These are phyloP conservation scores for Psilocybe azurescens DNA, from an alignment of 768 basidiomycete species.

Conservation along the genomic window DNA sequence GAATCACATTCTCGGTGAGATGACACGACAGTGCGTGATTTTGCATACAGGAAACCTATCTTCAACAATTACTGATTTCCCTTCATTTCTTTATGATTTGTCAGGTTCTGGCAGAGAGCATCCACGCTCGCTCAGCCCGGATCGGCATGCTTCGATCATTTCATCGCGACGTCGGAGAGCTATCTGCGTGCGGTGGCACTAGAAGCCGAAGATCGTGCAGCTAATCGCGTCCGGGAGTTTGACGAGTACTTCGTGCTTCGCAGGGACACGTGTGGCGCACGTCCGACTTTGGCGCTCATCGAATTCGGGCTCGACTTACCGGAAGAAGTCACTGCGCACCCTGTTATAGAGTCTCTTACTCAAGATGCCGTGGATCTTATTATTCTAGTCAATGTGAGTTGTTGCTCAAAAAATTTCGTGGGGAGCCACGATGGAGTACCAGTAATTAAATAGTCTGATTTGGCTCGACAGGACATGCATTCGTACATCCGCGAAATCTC, in stretches of 20 bases:
- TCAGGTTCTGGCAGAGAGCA: constrained; percentile 29
- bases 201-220: constrained; percentile 48
- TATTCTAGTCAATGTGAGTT: constrained; percentile 34
- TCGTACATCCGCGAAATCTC: constrained; percentile 47
- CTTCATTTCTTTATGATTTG: background rate
- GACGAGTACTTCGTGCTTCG: constrained; percentile 59
- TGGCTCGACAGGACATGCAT: constrained; percentile 37
- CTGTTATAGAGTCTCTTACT: constrained; percentile 48
- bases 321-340: constrained; percentile 57
- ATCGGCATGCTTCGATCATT: constrained; percentile 27
- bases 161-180: constrained; percentile 42
- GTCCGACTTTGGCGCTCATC: constrained; percentile 54
- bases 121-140: constrained; percentile 12
- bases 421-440: too few relatives aligned
- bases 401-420: too few relatives aligned
- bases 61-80: background rate
- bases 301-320: constrained; percentile 65
- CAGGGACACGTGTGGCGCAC: constrained; percentile 58
- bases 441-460: too few relatives aligned
- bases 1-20: constrained; percentile 40
- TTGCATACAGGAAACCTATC: background rate
- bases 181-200: constrained; percentile 48
- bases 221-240: constrained; percentile 43
- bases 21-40: constrained; percentile 40
- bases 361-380: constrained; percentile 57